Evolutionary conservation across 495 filamentous ascomycete genomes (phyloP), one percentile per base, ranked within the genome.

Genomic region (Oleoguttula mirabilis): DNA sequence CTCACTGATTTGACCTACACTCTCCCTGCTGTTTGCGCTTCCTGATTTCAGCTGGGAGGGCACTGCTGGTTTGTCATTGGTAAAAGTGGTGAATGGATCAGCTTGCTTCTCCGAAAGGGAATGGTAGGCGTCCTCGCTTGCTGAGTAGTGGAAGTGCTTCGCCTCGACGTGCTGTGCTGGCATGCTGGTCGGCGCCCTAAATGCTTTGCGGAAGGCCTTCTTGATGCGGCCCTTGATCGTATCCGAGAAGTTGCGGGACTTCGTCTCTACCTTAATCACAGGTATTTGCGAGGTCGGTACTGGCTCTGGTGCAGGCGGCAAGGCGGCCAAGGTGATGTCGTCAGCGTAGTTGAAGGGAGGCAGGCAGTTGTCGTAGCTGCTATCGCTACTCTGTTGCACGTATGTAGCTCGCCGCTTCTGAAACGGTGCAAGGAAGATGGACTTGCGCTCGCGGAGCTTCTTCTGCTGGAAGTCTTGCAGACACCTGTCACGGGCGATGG

Each of bases 401-500:
- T 11, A 3, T 4, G 36, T 36, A 2, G 33, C 21, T 4, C 21
- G 50, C 11, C 50, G 39, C 35, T 58, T 60, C 43, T 55, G 52
- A 48, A 62, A 62, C 2, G 59, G 52, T 3, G 50, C 55, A 0
- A 60, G 36, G 33, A 62, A 53, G 36, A 60, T 46, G 2, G 59
- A 62, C 21, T 54, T 58, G n/a, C 52, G 47, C 33, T 58, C 42
- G 10, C 47, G 39, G 12, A 62, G 45, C 32, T 51, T 49, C 16
- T 54, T 47, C 32, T 45, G 38, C 44, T 61, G 56, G 30, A 61
- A 56, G 37, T 56, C 57, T 32, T 57, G 56, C 6, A 63, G 44
- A 32, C 50, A 58, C 24, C 43, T 55, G 45, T 63, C 60, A 21
- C 58, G 23, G 1, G 41, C 54, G 21, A 32, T 15, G 10, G 44